These are phyloP conservation scores for Epichloe bromicola DNA, from an alignment of 2,329 filamentous ascomycete species.

Conservation along the genomic window DNA sequence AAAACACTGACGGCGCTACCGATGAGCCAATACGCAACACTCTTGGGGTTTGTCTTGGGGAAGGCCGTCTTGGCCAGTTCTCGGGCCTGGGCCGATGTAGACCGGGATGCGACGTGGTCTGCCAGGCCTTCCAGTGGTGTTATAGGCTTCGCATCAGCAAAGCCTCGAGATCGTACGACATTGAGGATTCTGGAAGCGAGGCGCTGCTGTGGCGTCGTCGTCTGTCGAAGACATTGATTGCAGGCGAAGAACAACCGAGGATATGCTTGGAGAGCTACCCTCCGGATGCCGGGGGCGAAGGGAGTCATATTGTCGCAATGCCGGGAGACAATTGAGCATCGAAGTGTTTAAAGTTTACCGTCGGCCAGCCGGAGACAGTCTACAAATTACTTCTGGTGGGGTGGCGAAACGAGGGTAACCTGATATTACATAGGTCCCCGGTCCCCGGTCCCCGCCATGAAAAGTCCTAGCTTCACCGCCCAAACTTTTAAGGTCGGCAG, in stretches of 20 bases:
- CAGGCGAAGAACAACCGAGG: conserved; percentile 30
- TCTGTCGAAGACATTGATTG: conserved; percentile 33
- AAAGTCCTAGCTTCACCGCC: conserved; percentile 15
- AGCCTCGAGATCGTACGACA: conserved; percentile 25
- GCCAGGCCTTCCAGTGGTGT: conserved; percentile 17
- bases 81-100: conserved; percentile 10
- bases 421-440: conserved; percentile 10
- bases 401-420: conserved; percentile 9
- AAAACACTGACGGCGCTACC: conserved; percentile 89
- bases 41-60: conserved; percentile 54
- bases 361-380: not conserved
- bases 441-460: conserved; percentile 13
- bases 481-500: conserved; percentile 17
- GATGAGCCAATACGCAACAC: conserved; percentile 83
- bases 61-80: conserved; percentile 26
- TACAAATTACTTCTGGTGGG: not conserved
- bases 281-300: conserved; percentile 28
- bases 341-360: not conserved
- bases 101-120: conserved; percentile 13
- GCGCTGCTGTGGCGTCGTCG: conserved; percentile 12
- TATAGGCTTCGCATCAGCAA: conserved; percentile 21
- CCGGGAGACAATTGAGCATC: not conserved
- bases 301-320: conserved; percentile 23
- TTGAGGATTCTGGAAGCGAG: conserved; percentile 27
- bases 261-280: conserved; percentile 25